Evolutionary conservation across 176 grass and related monocot species (phyloP).

Genomic region (Puccinellia tenuiflora): DNA sequence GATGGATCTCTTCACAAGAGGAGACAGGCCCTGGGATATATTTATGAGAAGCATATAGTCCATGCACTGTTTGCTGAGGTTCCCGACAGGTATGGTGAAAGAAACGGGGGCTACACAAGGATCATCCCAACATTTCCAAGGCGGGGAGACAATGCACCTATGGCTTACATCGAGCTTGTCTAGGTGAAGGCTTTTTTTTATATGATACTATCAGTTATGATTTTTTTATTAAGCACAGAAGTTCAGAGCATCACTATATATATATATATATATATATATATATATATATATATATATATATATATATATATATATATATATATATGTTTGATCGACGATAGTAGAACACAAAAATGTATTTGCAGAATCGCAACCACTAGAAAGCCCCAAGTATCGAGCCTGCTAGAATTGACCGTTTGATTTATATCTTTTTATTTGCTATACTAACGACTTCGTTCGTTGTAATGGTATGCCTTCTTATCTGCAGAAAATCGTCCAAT

Average conservation of each 20-base stretch:
- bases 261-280: background rate
- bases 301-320: background rate
- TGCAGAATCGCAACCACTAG: background rate
- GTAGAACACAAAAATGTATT: background rate
- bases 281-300: background rate
- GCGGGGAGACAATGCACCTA: constrained; percentile 85
- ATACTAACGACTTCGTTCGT: background rate
- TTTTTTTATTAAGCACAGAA: background rate
- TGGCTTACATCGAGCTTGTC: constrained; percentile 95
- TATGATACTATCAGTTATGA: too few relatives aligned
- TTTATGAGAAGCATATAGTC: constrained; percentile 91
- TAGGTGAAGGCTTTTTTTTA: constrained; percentile 37
- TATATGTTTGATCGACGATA: background rate
- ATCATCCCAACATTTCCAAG: constrained; percentile 79
- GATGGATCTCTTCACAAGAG: constrained; percentile 95
- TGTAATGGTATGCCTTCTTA: background rate
- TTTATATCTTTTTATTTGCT: background rate
- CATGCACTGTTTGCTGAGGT: constrained; percentile 87
- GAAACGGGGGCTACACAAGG: constrained; percentile 84
- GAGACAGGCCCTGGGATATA: constrained; percentile 71
- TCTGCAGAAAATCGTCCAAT: constrained; percentile 13
- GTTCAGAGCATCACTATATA: background rate
- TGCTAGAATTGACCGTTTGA: background rate
- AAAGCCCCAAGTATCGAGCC: background rate
- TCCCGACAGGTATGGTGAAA: constrained; percentile 70